Evolutionary conservation across 768 basidiomycete species (phyloP).

Genomic region (Termitomyces sp.): DNA sequence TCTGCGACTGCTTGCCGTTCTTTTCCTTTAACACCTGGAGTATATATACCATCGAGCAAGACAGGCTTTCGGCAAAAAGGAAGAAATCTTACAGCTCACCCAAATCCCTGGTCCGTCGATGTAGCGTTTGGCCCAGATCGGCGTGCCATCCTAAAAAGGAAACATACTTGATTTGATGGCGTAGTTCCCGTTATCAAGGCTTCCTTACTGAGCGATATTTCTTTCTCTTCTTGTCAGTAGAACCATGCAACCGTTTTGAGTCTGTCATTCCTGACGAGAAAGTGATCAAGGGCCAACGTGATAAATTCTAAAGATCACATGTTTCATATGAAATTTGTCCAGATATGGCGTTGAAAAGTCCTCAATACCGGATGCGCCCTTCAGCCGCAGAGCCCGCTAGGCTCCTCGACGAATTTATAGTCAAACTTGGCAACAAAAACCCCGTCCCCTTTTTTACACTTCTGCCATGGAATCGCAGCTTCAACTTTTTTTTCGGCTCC

Average conservation of each 20-base stretch:
- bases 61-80: neutral
- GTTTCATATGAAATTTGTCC: neutral
- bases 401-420: too few relatives aligned
- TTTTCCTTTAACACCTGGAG: conserved; percentile 65
- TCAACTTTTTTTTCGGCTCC: too few relatives aligned
- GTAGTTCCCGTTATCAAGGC: neutral
- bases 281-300: neutral
- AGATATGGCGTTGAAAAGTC: too few relatives aligned
- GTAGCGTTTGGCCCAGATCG: conserved; percentile 56
- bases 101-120: conserved; percentile 83
- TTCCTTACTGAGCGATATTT: conserved; percentile 45
- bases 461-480: too few relatives aligned
- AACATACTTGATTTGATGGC: neutral
- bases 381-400: too few relatives aligned
- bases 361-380: too few relatives aligned
- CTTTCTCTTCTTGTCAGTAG: conserved; percentile 30
- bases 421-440: too few relatives aligned
- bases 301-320: neutral
- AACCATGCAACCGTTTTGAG: neutral
- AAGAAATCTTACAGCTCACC: conserved; percentile 56
- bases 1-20: conserved; percentile 76
- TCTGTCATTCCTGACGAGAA: conserved; percentile 4
- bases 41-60: neutral
- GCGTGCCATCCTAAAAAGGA: conserved; percentile 52
- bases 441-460: too few relatives aligned